phyloP scores from a whole-genome alignment of 306 rosid genomes.

The Trichosanthes truncata region DNA sequence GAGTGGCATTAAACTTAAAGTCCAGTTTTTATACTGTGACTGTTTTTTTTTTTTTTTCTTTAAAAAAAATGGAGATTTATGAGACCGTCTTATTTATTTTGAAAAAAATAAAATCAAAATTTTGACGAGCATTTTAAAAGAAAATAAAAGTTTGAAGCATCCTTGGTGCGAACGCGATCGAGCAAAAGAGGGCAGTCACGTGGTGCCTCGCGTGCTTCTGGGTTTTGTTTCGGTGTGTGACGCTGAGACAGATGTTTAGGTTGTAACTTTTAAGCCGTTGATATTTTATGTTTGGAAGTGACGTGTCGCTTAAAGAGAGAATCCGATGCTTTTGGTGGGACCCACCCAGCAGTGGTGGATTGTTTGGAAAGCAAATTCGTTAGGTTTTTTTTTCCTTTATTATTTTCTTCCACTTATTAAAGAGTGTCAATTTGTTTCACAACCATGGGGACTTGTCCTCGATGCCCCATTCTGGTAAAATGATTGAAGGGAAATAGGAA shows the following conservation, averaged over 20 bases:
- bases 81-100: not conserved
- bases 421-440: not conserved
- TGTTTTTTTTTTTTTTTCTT: not conserved
- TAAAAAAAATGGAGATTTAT: not conserved
- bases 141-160: too few species aligned
- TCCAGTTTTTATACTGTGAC: conserved; percentile 16
- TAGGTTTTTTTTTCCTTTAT: not conserved
- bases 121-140: too few species aligned
- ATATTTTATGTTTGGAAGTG: not conserved
- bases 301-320: not conserved
- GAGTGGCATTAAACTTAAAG: not conserved
- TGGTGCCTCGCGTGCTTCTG: not conserved
- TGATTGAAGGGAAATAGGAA: too few species aligned
- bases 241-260: not conserved
- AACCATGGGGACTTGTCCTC: too few species aligned
- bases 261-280: not conserved
- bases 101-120: not conserved
- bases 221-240: not conserved
- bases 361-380: not conserved
- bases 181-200: not conserved
- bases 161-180: too few species aligned
- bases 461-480: too few species aligned
- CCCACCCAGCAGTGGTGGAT: not conserved
- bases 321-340: not conserved
- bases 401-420: not conserved